Percentiles rank a stretch among this genome's conserved stretches.
These are phyloP conservation scores for Collybiopsis confluens DNA, from an alignment of 768 basidiomycete genomes.

Conservation along the genomic window DNA sequence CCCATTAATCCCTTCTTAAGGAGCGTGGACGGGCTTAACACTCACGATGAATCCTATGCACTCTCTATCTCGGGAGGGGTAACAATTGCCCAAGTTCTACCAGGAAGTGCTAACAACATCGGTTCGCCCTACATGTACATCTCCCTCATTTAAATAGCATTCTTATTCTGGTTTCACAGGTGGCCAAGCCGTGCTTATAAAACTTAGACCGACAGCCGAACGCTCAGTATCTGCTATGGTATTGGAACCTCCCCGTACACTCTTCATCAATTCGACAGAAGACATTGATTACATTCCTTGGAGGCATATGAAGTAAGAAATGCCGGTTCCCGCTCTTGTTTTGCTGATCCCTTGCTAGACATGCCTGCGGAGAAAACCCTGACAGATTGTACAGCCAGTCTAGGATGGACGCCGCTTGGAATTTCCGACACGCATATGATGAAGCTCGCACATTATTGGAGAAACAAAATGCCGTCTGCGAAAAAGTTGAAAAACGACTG, in stretches of 20 bases:
- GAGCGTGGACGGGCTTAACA: slow-evolving; percentile 76
- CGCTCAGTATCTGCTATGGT: slow-evolving; percentile 71
- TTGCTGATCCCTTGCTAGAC: slow-evolving; percentile 26
- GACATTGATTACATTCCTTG: slow-evolving; percentile 31
- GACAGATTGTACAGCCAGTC: slow-evolving; percentile 1
- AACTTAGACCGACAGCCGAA: slow-evolving; percentile 68
- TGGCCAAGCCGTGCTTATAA: slow-evolving; percentile 76
- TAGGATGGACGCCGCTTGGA: slow-evolving; percentile 37
- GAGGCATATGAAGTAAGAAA: slow-evolving; percentile 71
- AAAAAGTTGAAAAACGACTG: slow-evolving; percentile 40
- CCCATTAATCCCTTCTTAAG: slow-evolving; percentile 59
- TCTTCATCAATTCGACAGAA: no score
- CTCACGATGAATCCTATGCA: slow-evolving; percentile 69
- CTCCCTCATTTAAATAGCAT: background rate
- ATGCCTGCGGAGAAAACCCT: slow-evolving; percentile 59
- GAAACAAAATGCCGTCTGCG: slow-evolving; percentile 62
- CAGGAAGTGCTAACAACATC: slow-evolving; percentile 67
- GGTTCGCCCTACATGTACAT: no score
- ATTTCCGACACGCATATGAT: slow-evolving; percentile 57
- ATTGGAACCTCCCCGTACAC: slow-evolving; percentile 46
- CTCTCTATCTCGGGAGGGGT: slow-evolving; percentile 77
- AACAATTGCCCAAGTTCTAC: slow-evolving; percentile 72
- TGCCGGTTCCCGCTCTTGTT: background rate
- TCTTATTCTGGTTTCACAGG: slow-evolving; percentile 28
- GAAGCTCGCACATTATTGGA: slow-evolving; percentile 57